Evolutionary conservation across 495 filamentous ascomycete genomes (phyloP), one percentile per base, ranked within the genome.

Genomic region (Penicillium turbatum): DNA sequence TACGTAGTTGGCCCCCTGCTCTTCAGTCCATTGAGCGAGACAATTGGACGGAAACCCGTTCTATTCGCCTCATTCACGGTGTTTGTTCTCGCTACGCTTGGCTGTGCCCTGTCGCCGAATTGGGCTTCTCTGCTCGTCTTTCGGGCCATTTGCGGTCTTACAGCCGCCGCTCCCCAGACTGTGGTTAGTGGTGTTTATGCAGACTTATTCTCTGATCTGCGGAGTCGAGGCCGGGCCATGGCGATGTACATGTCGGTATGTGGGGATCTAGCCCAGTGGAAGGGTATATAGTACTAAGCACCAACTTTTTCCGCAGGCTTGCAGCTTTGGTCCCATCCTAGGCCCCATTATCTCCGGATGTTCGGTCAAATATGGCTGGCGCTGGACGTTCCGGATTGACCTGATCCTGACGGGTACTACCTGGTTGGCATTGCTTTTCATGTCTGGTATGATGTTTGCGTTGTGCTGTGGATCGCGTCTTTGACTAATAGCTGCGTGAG

Each of bases 161-260:
- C 74, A 61, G 88, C 83, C 8, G 82, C 81, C 29, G 79, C 80
- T 13, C 86, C 88, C 1, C 85, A 90, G 46, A 80, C 84, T 4
- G 78, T 90, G 7, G 79, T 87, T 13, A 83, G 86, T 0, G 89
- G 88, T 8, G 72, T 89, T 3, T 87, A 86, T 62, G 87, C 88
- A 0, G 89, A 93, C 69, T 74, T 90, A 6, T 86, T 81, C 56
- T 72, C 73, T 17, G 76, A 84, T 58, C 67, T 81, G 4, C 63
- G 77, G 15, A 71, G 68, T 19, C 75, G 88, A 15, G 88, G 88
- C 2, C 76, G 85, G 7, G 84, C 83, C 4, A 86, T 91, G 81
- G 80, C 85, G 1, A 66, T 81, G 5, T 91, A 89, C 67, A 88
- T 86, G 80, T 81, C 78, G 29, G 84, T 86, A 67, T 72, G 82